phyloP scores from a whole-genome alignment of 2,329 filamentous ascomycete species.

The Aureobasidium sp. region DNA sequence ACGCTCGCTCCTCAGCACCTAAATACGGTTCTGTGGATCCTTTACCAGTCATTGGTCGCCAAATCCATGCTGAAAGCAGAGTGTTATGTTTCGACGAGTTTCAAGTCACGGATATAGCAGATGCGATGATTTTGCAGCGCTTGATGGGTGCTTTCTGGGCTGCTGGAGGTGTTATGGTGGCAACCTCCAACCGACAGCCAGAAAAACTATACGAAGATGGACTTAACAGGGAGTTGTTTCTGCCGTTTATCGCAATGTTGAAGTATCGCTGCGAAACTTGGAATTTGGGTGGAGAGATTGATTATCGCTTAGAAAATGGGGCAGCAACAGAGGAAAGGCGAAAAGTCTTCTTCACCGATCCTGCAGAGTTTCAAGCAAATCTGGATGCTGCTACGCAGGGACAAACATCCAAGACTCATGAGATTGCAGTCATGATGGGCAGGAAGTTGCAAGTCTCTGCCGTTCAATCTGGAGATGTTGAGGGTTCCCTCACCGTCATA shows the following conservation, averaged over 20 bases:
- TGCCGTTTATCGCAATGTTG: constrained; percentile 61
- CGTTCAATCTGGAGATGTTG: not conserved
- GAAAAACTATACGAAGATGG: constrained; percentile 43
- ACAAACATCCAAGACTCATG: not conserved
- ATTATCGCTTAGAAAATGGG: constrained; percentile 45
- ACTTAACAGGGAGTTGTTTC: constrained; percentile 38
- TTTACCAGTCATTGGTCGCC: constrained; percentile 60
- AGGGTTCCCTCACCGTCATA: constrained; percentile 8
- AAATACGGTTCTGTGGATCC: constrained; percentile 39
- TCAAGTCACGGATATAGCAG: constrained; percentile 67
- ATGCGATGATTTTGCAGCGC: constrained; percentile 66
- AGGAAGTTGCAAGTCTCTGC: constrained; percentile 16
- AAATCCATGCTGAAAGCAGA: constrained; percentile 60
- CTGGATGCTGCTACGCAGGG: constrained; percentile 8
- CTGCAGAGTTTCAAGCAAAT: constrained; percentile 1
- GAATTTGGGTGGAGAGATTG: constrained; percentile 65
- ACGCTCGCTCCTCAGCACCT: constrained; percentile 33
- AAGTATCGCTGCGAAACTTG: constrained; percentile 69
- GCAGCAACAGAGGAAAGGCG: constrained; percentile 35
- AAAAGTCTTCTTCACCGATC: constrained; percentile 17
- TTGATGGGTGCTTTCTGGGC: constrained; percentile 69
- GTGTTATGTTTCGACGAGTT: constrained; percentile 75
- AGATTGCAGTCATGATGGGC: constrained; percentile 18
- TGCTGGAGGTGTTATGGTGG: constrained; percentile 65
- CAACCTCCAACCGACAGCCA: constrained; percentile 71